Conservation (phyloP, 495 filamentous ascomycete species). For the Aspergillus egyptiacus region DNA sequence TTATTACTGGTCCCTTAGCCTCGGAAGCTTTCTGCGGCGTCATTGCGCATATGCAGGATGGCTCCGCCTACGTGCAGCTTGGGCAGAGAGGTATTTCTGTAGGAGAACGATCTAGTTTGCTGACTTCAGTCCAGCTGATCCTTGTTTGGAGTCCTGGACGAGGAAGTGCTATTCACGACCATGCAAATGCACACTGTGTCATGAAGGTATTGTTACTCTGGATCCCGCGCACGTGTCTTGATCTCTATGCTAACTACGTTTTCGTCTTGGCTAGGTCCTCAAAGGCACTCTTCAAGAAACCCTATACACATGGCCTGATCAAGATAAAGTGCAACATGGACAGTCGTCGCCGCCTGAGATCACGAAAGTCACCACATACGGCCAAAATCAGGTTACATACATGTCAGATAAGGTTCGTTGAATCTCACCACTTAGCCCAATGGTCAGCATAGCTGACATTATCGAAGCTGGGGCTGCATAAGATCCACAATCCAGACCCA, state of each 20-base stretch:
- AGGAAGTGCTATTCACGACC: slow-evolving; percentile 79
- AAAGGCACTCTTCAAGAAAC: slow-evolving; percentile 73
- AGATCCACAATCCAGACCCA: slow-evolving; percentile 66
- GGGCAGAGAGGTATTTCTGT: background rate
- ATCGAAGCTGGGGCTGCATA: slow-evolving; percentile 68
- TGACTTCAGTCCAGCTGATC: slow-evolving; percentile 51
- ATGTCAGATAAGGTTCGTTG: slow-evolving; percentile 64
- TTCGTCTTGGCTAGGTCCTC: slow-evolving; percentile 48
- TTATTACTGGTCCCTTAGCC: background rate
- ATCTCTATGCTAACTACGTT: background rate
- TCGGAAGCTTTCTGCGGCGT: background rate
- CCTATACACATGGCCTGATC: slow-evolving; percentile 67
- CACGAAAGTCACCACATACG: slow-evolving; percentile 42
- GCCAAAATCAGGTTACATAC: slow-evolving; percentile 66
- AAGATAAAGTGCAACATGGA: slow-evolving; percentile 36
- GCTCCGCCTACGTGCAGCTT: background rate
- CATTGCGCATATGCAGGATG: background rate
- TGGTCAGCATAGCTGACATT: background rate
- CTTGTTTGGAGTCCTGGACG: slow-evolving; percentile 93
- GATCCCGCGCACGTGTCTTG: background rate
- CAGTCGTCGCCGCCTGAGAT: slow-evolving; percentile 43
- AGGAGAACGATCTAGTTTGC: background rate
- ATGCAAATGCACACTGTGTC: slow-evolving; percentile 74
- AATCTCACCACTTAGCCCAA: background rate
- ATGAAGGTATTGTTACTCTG: slow-evolving; percentile 47